Conservation (phyloP, 78 protist species). For the Mantamonas sphyraenae region DNA sequence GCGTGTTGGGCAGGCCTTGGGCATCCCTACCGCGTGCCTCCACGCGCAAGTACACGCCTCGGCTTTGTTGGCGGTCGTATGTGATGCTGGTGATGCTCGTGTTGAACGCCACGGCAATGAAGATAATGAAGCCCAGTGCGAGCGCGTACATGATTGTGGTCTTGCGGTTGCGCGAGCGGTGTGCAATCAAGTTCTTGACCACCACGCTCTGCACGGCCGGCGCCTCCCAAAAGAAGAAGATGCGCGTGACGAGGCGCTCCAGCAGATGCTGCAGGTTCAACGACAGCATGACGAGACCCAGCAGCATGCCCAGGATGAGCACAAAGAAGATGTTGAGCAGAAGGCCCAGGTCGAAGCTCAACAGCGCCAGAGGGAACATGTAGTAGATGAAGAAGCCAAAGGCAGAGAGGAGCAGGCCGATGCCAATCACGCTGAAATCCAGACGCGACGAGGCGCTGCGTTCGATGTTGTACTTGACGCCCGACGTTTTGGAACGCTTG, state of each 20-base stretch:
- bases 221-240: slow-evolving; percentile 70
- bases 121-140: slow-evolving; percentile 74
- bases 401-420: slow-evolving; percentile 47
- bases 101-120: slow-evolving; percentile 55
- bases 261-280: slow-evolving; percentile 52
- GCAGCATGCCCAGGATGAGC: slow-evolving; percentile 67
- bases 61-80: too few relatives aligned
- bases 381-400: slow-evolving; percentile 76
- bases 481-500: slow-evolving; percentile 43
- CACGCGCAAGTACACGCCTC: too few relatives aligned
- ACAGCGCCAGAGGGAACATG: slow-evolving; percentile 67
- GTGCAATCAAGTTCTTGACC: slow-evolving; percentile 78
- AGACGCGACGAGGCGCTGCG: slow-evolving; percentile 24
- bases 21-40: too few relatives aligned
- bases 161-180: slow-evolving; percentile 83
- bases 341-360: slow-evolving; percentile 58
- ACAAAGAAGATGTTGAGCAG: slow-evolving; percentile 76
- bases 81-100: slow-evolving; percentile 23
- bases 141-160: slow-evolving; percentile 82
- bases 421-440: slow-evolving; percentile 21
- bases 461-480: slow-evolving; percentile 59
- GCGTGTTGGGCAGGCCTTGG: too few relatives aligned
- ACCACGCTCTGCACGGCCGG: slow-evolving; percentile 45
- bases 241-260: slow-evolving; percentile 33
- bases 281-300: slow-evolving; percentile 62